Percentiles rank a stretch among this genome's conserved stretches.
phyloP scores from a whole-genome alignment of 768 basidiomycete genomes.

The Solioccasus polychromus region DNA sequence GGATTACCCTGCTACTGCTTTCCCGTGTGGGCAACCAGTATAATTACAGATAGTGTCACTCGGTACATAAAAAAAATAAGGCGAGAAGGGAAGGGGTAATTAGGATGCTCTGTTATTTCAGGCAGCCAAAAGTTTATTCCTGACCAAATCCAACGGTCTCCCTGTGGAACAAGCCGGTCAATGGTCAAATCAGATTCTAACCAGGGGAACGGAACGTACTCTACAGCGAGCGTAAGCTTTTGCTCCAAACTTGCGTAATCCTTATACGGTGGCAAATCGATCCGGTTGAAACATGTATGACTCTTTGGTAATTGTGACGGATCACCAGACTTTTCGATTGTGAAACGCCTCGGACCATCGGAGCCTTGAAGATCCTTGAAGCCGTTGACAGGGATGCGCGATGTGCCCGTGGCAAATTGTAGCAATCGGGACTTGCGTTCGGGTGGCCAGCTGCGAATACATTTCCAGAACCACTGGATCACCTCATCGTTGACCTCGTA shows the following conservation, averaged over 20 bases:
- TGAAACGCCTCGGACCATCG: constrained; percentile 95
- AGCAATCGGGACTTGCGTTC: constrained; percentile 95
- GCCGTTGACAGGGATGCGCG: constrained; percentile 95
- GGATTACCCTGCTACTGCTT: background rate
- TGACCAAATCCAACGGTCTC: constrained; percentile 95
- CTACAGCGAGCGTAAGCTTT: constrained; percentile 91
- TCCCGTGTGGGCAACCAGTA: constrained; percentile 18
- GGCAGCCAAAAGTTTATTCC: constrained; percentile 52
- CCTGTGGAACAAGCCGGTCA: constrained; percentile 38
- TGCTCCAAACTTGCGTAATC: constrained; percentile 93
- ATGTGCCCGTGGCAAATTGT: constrained; percentile 97
- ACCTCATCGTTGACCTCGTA: constrained; percentile 95
- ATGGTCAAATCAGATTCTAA: constrained; percentile 7
- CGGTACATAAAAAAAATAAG: constrained; percentile 5
- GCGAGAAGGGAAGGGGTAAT: constrained; percentile 10
- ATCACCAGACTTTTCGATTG: constrained; percentile 98
- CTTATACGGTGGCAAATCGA: constrained; percentile 97
- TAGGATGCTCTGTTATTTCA: constrained; percentile 4
- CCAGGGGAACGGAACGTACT: constrained; percentile 63
- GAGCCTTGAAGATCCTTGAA: constrained; percentile 99
- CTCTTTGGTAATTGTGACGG: constrained; percentile 96
- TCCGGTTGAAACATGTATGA: constrained; percentile 94
- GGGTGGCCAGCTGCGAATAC: constrained; percentile 94
- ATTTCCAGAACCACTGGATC: constrained; percentile 99
- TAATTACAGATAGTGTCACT: constrained; percentile 29